Evolutionary conservation across 2,329 filamentous ascomycete species (phyloP), one percentile per base, ranked within the genome.

Genomic region (Elsinoe fawcettii): DNA sequence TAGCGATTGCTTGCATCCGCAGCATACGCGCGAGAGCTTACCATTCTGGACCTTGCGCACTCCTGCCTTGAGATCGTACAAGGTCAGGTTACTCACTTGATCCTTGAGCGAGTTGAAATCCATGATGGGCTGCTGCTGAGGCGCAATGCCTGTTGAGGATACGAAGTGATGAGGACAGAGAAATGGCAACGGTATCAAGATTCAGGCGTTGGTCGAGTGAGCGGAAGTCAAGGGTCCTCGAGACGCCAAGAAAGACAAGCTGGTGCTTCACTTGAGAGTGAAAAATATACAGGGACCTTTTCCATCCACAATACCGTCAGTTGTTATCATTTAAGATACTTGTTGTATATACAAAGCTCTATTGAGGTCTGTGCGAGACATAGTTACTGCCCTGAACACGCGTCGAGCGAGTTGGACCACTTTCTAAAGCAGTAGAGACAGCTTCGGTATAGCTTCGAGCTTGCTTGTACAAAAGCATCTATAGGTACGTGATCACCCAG

Each of bases 1-100:
- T 30, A 65, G 59, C 49, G 36, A 37, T 54, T 14, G 37, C 53
- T 58, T 25, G 22, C 36, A 22, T 36, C 58, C 32, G 20, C 8
- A 46, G 18, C 14, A 41, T 36, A n/a, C 6, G 44, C 27, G n/a
- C 16, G 46, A 20, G n/a, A 41, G 63, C 80, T 65, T 76, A 96
- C 91, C 91, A 92, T 96, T 96, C 70, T 96, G 91, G 60, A 95
- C 88, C 74, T 96, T 96, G 65, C 91, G 86, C 66, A 96, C 90
- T 63, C 90, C 88, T 57, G 91, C 91, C 78, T 96, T 96, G 77
- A 96, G 70, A 74, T 96, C 91, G 78, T 96, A 96, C 73, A 96
- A 80, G 67, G 88, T 88, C 80, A 96, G 80, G 77, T 93, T 95
- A 77, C 86, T 86, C 73, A 96, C 90, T 74, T 88, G 85, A 66